phyloP scores from a whole-genome alignment of 2,329 filamentous ascomycete species.

The Thelonectria blattea region DNA sequence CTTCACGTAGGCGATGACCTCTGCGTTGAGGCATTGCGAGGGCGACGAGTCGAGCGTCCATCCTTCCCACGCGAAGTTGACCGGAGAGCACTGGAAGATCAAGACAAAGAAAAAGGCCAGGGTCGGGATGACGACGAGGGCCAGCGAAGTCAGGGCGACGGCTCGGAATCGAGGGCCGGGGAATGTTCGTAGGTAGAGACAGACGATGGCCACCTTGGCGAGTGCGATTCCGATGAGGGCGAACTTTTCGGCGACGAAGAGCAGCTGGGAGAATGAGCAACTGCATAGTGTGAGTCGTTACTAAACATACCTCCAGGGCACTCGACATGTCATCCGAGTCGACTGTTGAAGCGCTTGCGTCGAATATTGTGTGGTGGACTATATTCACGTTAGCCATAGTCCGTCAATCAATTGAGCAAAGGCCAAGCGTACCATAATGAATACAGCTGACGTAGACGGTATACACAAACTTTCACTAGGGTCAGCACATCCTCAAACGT shows the following conservation, averaged over 20 bases:
- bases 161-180: conserved; percentile 42
- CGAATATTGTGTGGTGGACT: conserved; percentile 16
- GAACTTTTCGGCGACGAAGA: conserved; percentile 41
- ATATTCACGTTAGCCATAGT: not conserved
- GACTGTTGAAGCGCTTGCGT: conserved; percentile 1
- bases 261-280: conserved; percentile 31
- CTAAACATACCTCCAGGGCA: not conserved
- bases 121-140: conserved; percentile 44
- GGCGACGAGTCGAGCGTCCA: conserved; percentile 25
- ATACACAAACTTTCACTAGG: conserved; percentile 31
- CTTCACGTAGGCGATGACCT: conserved; percentile 48
- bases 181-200: conserved; percentile 48
- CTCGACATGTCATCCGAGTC: conserved; percentile 5
- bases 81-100: conserved; percentile 50
- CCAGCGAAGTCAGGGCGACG: conserved; percentile 43
- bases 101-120: conserved; percentile 45
- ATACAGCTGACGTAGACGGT: conserved; percentile 22
- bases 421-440: not conserved
- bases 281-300: accelerated
- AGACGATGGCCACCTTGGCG: conserved; percentile 48
- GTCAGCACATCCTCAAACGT: conserved; percentile 10
- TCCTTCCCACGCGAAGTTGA: conserved; percentile 43
- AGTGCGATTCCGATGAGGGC: conserved; percentile 48
- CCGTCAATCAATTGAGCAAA: not conserved
- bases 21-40: conserved; percentile 30